These are phyloP conservation scores for Vaccinium vitisidaea DNA, from an alignment of 148 eudicot species.

Conservation along the genomic window DNA sequence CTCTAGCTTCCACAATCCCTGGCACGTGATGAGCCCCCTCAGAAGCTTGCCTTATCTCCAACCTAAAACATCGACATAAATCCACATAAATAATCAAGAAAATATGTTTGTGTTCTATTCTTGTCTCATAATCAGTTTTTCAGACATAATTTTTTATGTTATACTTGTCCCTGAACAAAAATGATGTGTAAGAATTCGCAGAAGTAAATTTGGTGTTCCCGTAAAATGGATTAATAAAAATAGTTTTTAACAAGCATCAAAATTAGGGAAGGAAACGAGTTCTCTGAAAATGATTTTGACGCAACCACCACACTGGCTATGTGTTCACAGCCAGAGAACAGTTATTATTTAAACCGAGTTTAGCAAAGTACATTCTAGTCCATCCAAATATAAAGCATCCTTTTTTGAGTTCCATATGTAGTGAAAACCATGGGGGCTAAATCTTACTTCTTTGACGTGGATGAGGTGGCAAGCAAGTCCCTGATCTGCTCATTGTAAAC, in stretches of 20 bases:
- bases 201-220: background rate
- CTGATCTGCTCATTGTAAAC: constrained; percentile 72
- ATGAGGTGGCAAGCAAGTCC: constrained; percentile 54
- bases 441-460: constrained; percentile 58
- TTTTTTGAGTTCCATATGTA: background rate
- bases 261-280: background rate
- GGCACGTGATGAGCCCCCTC: constrained; percentile 86
- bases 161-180: background rate
- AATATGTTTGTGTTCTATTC: background rate
- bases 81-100: constrained; percentile 7
- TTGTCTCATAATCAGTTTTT: constrained; percentile 5
- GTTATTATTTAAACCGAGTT: background rate
- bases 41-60: constrained; percentile 84
- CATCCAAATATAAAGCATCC: constrained; percentile 8
- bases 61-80: constrained; percentile 32
- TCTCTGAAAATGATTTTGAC: background rate
- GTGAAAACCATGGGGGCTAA: background rate
- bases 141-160: background rate
- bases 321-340: background rate
- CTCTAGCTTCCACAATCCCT: constrained; percentile 81
- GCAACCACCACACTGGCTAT: background rate
- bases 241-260: background rate
- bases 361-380: background rate
- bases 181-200: background rate
- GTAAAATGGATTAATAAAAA: background rate